Evolutionary conservation across 805 yeast genomes (phyloP).

Genomic region (Metschnikowia orientalis): DNA sequence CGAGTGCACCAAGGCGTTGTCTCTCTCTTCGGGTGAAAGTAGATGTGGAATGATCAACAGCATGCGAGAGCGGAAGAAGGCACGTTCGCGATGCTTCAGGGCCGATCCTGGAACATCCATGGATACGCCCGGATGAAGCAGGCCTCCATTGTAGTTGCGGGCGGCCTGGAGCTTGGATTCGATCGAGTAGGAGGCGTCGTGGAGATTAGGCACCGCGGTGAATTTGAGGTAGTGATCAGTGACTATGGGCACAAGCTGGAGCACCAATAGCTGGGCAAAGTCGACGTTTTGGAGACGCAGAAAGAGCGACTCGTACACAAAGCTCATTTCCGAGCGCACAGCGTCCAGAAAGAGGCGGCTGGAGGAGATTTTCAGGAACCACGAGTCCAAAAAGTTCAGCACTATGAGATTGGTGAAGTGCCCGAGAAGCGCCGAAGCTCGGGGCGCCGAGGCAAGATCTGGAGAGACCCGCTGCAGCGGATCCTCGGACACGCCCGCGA

Average conservation of each 20-base stretch:
- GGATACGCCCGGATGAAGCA: slow-evolving; percentile 55
- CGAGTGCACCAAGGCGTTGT: slow-evolving; percentile 44
- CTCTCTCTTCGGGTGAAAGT: slow-evolving; percentile 42
- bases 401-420: slow-evolving; percentile 46
- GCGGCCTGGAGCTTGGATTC: slow-evolving; percentile 42
- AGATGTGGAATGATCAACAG: slow-evolving; percentile 45
- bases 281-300: slow-evolving; percentile 44
- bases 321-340: slow-evolving; percentile 41
- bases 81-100: slow-evolving; percentile 37
- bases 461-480: neutral
- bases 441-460: slow-evolving; percentile 4
- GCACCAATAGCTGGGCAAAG: slow-evolving; percentile 52
- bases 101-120: slow-evolving; percentile 28
- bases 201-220: slow-evolving; percentile 18
- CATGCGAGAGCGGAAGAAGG: slow-evolving; percentile 44
- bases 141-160: slow-evolving; percentile 44
- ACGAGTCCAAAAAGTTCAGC: slow-evolving; percentile 50
- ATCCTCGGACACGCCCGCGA: too few species aligned
- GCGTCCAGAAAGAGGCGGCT: slow-evolving; percentile 31
- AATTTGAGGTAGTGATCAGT: slow-evolving; percentile 60
- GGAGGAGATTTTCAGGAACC: slow-evolving; percentile 49
- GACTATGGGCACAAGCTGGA: slow-evolving; percentile 57
- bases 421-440: slow-evolving; percentile 51
- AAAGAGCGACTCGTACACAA: slow-evolving; percentile 40
- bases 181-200: slow-evolving; percentile 22